Evolutionary conservation across 2,329 filamentous ascomycete species (phyloP).

Genomic region (Mycosphaerella arachidis): DNA sequence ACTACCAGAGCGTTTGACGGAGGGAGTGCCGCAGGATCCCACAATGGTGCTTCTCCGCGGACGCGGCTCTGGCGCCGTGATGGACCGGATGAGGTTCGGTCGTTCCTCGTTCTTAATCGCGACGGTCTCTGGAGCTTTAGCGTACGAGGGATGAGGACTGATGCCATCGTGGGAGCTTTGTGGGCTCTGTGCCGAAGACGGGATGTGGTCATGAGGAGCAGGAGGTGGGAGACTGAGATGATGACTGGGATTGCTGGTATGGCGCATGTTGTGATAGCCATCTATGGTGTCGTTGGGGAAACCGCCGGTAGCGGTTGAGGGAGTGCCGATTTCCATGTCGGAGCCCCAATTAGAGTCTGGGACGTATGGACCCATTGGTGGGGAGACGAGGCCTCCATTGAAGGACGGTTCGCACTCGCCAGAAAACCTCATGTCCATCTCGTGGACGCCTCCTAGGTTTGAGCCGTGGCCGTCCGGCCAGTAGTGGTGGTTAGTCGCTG

Average conservation of each 20-base stretch:
- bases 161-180: slow-evolving; percentile 19
- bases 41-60: slow-evolving; percentile 13
- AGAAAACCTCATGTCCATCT: slow-evolving; percentile 26
- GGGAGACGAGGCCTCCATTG: slow-evolving; percentile 22
- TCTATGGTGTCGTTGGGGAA: slow-evolving; percentile 23
- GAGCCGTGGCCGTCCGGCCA: slow-evolving; percentile 20
- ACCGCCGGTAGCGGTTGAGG: slow-evolving; percentile 20
- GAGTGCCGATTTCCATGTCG: slow-evolving; percentile 30
- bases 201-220: slow-evolving; percentile 8
- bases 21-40: slow-evolving; percentile 10
- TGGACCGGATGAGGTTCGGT: slow-evolving; percentile 23
- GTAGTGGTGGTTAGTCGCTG: slow-evolving; percentile 13
- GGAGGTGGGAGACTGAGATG: slow-evolving; percentile 17
- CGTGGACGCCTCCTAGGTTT: slow-evolving; percentile 23
- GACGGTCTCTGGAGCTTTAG: slow-evolving; percentile 10
- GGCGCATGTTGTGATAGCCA: slow-evolving; percentile 21
- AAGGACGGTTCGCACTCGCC: slow-evolving; percentile 19
- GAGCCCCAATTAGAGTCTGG: slow-evolving; percentile 24
- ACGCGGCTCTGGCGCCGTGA: slow-evolving; percentile 21
- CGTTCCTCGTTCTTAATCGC: slow-evolving; percentile 15
- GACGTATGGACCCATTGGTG: slow-evolving; percentile 21
- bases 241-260: slow-evolving; percentile 13
- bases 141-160: slow-evolving; percentile 14
- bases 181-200: slow-evolving; percentile 23
- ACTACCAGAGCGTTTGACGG: slow-evolving; percentile 24